These are phyloP conservation scores for Apiospora rasikravindrae DNA, from an alignment of 2,329 filamentous ascomycete genomes.

Conservation along the genomic window DNA sequence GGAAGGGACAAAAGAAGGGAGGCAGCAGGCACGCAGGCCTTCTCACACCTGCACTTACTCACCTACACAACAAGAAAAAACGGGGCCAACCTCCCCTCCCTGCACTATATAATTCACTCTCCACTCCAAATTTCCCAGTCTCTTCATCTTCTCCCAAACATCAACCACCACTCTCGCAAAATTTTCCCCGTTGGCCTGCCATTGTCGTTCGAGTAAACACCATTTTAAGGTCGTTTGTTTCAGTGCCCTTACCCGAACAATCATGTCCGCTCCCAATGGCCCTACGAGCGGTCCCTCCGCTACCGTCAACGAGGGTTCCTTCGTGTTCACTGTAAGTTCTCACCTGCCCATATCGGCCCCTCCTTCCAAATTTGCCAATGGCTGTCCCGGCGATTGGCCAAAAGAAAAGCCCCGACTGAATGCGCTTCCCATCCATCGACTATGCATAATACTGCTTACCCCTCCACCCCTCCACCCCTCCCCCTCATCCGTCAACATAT, in stretches of 20 bases:
- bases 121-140: constrained; percentile 19
- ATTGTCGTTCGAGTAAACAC: background rate
- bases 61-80: constrained; percentile 22
- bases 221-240: no score
- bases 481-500: background rate
- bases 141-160: constrained; percentile 24
- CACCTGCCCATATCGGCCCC: background rate
- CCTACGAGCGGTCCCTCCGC: constrained; percentile 50
- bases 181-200: constrained; percentile 22
- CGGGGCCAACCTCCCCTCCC: constrained; percentile 19
- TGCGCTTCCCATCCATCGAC: no score
- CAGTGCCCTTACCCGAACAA: no score
- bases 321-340: constrained; percentile 77
- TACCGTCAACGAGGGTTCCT: constrained; percentile 68
- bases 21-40: no score
- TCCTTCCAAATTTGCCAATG: background rate
- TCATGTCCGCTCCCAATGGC: constrained; percentile 62
- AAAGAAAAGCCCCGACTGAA: no score
- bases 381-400: background rate
- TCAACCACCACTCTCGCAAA: constrained; percentile 24
- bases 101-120: background rate
- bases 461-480: background rate
- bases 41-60: no score
- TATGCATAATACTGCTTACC: background rate
- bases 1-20: no score